phyloP scores from a whole-genome alignment of 2,329 filamentous ascomycete genomes.

The Paecilomyces formosus region DNA sequence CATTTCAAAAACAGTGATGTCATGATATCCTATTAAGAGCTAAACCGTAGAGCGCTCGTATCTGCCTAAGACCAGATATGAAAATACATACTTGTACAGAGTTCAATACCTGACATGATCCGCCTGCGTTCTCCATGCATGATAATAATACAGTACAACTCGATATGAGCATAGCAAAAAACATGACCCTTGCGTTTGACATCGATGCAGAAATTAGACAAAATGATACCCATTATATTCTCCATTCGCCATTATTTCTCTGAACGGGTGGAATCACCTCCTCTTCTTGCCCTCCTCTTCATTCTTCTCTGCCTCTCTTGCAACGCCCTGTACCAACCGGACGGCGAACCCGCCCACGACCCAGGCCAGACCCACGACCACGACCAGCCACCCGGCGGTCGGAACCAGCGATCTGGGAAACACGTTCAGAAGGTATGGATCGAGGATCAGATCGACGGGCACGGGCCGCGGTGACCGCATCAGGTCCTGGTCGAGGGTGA shows the following conservation, averaged over 20 bases:
- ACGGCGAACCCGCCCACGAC: constrained; percentile 31
- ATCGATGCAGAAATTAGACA: background rate
- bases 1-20: background rate
- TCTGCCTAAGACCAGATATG: no score
- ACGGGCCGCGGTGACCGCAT: constrained; percentile 72
- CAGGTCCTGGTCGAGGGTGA: constrained; percentile 62
- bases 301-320: constrained; percentile 5
- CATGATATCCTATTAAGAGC: no score
- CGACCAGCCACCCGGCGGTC: constrained; percentile 60
- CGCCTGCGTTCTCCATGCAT: background rate
- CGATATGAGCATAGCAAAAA: background rate
- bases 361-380: constrained; percentile 51
- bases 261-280: background rate
- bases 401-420: constrained; percentile 71
- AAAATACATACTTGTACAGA: background rate
- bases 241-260: no score
- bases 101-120: background rate
- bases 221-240: background rate
- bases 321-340: constrained; percentile 15
- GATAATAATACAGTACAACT: background rate
- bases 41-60: no score
- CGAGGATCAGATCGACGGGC: constrained; percentile 71
- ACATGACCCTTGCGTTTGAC: background rate
- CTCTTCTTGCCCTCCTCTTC: background rate
- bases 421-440: constrained; percentile 73